Evolutionary conservation across 2,329 filamentous ascomycete species (phyloP).

Genomic region (Nemania serpens): DNA sequence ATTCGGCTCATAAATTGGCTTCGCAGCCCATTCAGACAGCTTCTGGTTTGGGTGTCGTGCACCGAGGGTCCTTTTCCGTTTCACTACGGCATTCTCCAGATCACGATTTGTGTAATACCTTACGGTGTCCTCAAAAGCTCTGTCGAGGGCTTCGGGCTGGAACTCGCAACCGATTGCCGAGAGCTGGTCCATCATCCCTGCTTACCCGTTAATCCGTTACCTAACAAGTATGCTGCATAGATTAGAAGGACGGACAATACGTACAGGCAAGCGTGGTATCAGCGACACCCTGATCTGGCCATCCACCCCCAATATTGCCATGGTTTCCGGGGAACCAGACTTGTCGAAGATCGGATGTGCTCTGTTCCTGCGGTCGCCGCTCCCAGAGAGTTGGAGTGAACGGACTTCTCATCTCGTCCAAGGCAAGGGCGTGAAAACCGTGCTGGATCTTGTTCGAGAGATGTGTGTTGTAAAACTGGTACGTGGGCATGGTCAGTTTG

Average conservation of each 20-base stretch:
- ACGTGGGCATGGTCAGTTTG: conserved; percentile 47
- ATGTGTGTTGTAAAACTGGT: conserved; percentile 58
- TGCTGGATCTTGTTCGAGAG: conserved; percentile 59
- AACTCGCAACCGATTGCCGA: conserved; percentile 57
- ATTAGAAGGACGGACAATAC: conserved; percentile 18
- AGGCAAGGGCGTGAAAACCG: conserved; percentile 63
- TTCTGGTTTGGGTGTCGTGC: conserved; percentile 3
- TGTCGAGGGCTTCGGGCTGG: conserved; percentile 34
- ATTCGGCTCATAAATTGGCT: conserved; percentile 53
- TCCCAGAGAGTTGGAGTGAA: conserved; percentile 64
- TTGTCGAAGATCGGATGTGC: conserved; percentile 52
- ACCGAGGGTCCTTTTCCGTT: conserved; percentile 12
- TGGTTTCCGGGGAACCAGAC: conserved; percentile 75
- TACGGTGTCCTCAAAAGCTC: conserved; percentile 44
- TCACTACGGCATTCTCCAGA: conserved; percentile 13
- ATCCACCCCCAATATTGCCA: conserved; percentile 72
- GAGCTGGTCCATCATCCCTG: conserved; percentile 63
- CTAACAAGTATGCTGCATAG: neutral
- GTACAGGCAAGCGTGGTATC: conserved; percentile 45
- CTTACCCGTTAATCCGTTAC: conserved; percentile 5
- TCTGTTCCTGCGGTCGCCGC: conserved; percentile 44
- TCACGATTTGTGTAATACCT: conserved; percentile 47
- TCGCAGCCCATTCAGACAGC: conserved; percentile 48
- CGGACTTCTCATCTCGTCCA: conserved; percentile 60
- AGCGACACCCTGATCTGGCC: conserved; percentile 54